Base-by-base conservation (phyloP, 768 basidiomycete species). In the Butyriboletus loyo region DNA sequence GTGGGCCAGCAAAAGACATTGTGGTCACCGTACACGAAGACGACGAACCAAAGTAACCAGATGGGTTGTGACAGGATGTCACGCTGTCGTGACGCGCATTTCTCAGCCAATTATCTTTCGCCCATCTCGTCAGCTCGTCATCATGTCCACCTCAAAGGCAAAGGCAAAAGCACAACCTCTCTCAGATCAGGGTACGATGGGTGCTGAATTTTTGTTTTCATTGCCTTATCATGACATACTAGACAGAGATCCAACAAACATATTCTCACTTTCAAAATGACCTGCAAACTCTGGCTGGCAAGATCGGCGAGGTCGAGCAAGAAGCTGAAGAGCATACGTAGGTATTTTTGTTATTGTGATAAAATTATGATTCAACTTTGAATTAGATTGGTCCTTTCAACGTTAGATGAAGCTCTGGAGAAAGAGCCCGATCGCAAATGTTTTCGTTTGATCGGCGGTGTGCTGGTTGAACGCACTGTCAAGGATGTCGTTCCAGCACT, bases 291-390 rank as follows among this genome's bases (percentile, higher is more conserved):
- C 73, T 98, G 25, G 92, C 93, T 34, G 83, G 86, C 58, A 98
- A 98, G 74, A 95, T 98, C 61, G 90, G 91, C 55, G 97, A 99
- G 71, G 79, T 99, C 30, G 97, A 99, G 69, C 84, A 87, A 59
- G 97, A 99, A 64, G 84, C 92, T 19, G 97, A 99, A 56, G 97
- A 99, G 67, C 94, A 99, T 69, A 78, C 80, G 96, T 94, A 57
- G 58, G 86, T 79, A 14, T 38, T 41, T 53, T 43, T 50, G 30
- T 32, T 41, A 6, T n/a, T 45, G 40, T 53, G 46, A 30, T n/a
- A 40, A 37, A 19, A 27, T 14, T 17, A 30, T 34, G n/a, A 52
- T 51, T 2, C 37, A 54, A 31, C 42, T 50, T 42, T 32, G 15
- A 21, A 37, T 49, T 57, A 98, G 95, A 37, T 77, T 99, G 15